These are phyloP conservation scores for Gnomoniopsis smithogilvyi DNA, from an alignment of 2,329 filamentous ascomycete species.

Conservation along the genomic window DNA sequence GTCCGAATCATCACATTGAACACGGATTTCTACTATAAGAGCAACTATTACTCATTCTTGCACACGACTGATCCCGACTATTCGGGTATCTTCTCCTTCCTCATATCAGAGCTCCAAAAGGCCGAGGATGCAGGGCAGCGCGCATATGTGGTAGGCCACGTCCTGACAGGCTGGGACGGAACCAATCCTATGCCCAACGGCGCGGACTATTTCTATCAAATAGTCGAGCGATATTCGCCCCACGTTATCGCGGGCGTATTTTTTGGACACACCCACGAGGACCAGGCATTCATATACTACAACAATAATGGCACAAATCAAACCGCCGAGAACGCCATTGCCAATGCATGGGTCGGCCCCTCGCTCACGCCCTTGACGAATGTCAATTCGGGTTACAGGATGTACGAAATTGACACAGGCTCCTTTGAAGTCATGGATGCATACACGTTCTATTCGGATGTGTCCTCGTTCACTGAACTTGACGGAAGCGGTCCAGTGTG, in stretches of 20 bases:
- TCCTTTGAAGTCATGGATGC: constrained; percentile 40
- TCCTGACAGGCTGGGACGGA: constrained; percentile 53
- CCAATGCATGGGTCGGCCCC: constrained; percentile 38
- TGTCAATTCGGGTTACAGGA: constrained; percentile 40
- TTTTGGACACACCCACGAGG: constrained; percentile 40
- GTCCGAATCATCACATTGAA: constrained; percentile 45
- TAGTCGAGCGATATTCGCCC: constrained; percentile 39
- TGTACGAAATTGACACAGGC: constrained; percentile 42
- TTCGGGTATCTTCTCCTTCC: constrained; percentile 37
- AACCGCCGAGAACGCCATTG: constrained; percentile 32
- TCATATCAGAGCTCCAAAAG: constrained; percentile 38
- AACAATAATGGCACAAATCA: constrained; percentile 46
- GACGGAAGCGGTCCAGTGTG: constrained; percentile 34
- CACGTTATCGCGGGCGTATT: constrained; percentile 40
- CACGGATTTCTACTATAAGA: constrained; percentile 43
- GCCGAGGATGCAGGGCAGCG: constrained; percentile 38
- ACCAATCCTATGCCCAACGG: constrained; percentile 46
- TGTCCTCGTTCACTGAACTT: constrained; percentile 35
- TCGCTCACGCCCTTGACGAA: constrained; percentile 45
- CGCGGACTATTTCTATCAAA: constrained; percentile 37
- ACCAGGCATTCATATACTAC: constrained; percentile 42
- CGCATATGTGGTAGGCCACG: constrained; percentile 43
- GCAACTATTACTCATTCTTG: constrained; percentile 39
- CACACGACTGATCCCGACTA: constrained; percentile 38
- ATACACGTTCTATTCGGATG: constrained; percentile 38